phyloP scores from a whole-genome alignment of 108 stramenopile genomes.

The Cyclotella sp. region DNA sequence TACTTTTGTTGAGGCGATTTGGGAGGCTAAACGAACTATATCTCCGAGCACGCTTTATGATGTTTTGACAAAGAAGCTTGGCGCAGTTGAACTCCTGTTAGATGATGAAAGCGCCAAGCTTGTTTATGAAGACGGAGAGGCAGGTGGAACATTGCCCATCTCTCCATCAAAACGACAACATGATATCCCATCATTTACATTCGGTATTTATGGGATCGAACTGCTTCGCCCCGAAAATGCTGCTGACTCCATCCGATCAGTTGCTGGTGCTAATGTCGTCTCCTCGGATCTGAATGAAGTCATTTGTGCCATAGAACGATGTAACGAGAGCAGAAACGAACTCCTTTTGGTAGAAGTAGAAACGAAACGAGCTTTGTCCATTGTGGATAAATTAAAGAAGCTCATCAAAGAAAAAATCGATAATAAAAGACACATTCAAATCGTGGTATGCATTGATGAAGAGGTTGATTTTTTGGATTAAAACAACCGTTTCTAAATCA shows the following conservation, averaged over 20 bases:
- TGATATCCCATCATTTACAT: constrained; percentile 11
- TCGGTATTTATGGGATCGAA: constrained; percentile 36
- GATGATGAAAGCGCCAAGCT: constrained; percentile 31
- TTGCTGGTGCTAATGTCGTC: constrained; percentile 32
- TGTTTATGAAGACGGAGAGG: constrained; percentile 21
- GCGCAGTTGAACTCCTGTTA: constrained; percentile 20
- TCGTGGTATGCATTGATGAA: constrained; percentile 18
- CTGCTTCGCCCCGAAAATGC: constrained; percentile 29
- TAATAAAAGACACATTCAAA: constrained; percentile 11
- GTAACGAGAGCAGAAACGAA: neutral
- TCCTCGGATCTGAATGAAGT: constrained; percentile 27
- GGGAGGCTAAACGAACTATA: constrained; percentile 40
- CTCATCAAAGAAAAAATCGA: constrained; percentile 23
- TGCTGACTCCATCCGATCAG: constrained; percentile 37
- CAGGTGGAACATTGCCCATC: neutral
- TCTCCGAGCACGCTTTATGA: constrained; percentile 44
- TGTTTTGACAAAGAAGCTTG: constrained; percentile 37
- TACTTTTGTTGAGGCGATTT: constrained; percentile 26
- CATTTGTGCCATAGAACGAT: constrained; percentile 24
- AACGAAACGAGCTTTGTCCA: constrained; percentile 13
- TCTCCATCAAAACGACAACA: neutral
- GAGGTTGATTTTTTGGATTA: constrained; percentile 16
- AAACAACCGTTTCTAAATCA: too few species aligned
- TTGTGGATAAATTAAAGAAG: constrained; percentile 19
- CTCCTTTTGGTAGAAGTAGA: constrained; percentile 32